Conservation (phyloP, 164 flowering plant species). For the Magnolia sinica region DNA sequence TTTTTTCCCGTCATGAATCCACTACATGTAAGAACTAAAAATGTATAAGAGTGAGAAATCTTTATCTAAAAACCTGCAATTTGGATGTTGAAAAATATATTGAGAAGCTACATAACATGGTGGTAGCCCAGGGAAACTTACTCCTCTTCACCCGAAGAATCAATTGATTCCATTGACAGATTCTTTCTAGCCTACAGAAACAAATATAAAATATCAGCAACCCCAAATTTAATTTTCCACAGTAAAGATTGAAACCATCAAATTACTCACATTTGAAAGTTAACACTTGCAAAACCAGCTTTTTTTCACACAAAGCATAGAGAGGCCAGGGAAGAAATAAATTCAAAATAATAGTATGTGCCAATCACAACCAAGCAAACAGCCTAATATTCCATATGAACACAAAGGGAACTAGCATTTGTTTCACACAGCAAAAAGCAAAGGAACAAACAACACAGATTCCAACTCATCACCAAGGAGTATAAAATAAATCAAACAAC, state of each 20-base stretch:
- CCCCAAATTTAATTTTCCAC: not conserved
- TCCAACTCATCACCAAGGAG: not conserved
- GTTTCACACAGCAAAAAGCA: not conserved
- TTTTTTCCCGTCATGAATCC: too few species aligned
- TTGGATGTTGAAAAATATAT: not conserved
- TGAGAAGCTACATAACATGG: not conserved
- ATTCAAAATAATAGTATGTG: not conserved
- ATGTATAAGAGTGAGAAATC: too few species aligned
- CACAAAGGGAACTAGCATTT: not conserved
- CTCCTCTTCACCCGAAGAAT: conserved; percentile 99
- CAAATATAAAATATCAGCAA: not conserved
- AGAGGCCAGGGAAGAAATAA: not conserved
- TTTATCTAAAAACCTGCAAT: not conserved
- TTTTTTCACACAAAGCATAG: not conserved
- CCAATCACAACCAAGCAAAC: not conserved
- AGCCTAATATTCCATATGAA: not conserved
- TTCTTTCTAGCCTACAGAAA: conserved; percentile 68
- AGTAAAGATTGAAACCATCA: not conserved
- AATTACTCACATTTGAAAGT: not conserved
- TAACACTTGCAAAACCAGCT: not conserved
- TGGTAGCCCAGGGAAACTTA: conserved; percentile 32
- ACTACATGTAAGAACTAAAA: too few species aligned
- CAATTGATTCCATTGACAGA: conserved; percentile 76
- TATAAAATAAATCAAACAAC: not conserved
- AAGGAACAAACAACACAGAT: not conserved